Conservation (phyloP, 371 early-diverging fungal species). For the Mortierella sp. region DNA sequence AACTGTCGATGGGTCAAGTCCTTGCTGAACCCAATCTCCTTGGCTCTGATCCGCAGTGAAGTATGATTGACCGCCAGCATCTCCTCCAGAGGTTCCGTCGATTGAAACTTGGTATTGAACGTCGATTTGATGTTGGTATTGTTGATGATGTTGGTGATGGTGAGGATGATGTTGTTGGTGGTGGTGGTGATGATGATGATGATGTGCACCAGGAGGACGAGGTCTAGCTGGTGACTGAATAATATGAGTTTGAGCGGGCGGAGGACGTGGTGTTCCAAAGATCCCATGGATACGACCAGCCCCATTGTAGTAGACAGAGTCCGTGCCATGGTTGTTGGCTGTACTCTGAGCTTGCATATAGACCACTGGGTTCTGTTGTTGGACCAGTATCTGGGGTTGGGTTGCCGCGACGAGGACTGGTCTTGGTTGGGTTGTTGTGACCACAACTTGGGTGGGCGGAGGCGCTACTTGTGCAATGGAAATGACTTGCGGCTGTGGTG, state of each 20-base stretch:
- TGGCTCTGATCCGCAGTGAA: no score
- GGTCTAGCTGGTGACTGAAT: no score
- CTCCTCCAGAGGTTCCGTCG: no score
- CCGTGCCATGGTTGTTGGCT: slow-evolving; percentile 2
- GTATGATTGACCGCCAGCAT: no score
- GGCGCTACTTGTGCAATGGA: no score
- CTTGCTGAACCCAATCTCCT: no score
- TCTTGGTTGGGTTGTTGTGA: no score
- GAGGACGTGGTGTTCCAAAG: neutral
- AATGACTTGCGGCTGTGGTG: no score
- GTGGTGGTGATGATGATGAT: neutral
- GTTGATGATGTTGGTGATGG: slow-evolving; percentile 5
- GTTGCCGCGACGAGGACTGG: no score
- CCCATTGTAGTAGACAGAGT: neutral
- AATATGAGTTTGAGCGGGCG: neutral
- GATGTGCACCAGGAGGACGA: neutral
- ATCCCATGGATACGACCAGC: neutral
- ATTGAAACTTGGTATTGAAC: neutral
- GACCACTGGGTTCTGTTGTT: neutral
- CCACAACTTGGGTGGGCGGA: no score
- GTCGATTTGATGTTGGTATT: neutral
- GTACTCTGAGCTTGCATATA: neutral
- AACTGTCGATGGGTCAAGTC: no score
- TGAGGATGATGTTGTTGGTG: slow-evolving; percentile 3
- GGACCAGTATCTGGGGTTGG: neutral